Evolutionary conservation across 768 basidiomycete species (phyloP).

Genomic region (Kwoniella europaea): DNA sequence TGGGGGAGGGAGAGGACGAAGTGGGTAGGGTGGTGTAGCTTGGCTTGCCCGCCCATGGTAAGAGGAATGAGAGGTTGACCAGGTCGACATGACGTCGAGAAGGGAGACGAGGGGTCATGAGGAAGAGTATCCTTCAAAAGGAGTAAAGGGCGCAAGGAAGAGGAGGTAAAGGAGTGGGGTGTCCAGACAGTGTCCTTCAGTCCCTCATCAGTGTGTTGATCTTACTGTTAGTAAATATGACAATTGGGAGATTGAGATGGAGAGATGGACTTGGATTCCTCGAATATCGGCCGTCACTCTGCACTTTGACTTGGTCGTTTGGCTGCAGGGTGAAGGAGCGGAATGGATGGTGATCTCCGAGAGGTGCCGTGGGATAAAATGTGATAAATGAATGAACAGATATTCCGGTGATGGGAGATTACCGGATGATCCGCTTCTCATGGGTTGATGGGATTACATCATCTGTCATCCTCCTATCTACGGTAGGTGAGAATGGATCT

Average conservation of each 20-base stretch:
- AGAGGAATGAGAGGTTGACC: constrained; percentile 15
- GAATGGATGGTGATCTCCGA: background rate
- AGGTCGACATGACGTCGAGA: constrained; percentile 9
- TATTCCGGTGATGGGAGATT: constrained; percentile 2
- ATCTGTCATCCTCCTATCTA: background rate
- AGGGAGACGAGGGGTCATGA: constrained; percentile 25
- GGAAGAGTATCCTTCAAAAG: background rate
- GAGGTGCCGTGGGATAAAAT: constrained; percentile 6
- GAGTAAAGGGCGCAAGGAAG: background rate
- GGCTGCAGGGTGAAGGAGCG: background rate
- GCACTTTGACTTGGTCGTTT: background rate
- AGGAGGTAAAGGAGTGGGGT: too few relatives aligned
- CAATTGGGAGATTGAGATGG: background rate
- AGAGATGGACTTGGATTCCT: background rate
- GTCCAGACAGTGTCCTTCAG: too few relatives aligned
- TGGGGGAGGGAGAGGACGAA: background rate
- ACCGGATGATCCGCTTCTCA: background rate
- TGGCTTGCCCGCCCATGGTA: constrained; percentile 16
- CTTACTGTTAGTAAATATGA: background rate
- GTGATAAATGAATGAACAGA: background rate
- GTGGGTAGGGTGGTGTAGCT: background rate
- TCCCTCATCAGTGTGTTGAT: background rate
- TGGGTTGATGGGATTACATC: background rate
- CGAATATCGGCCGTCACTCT: background rate
- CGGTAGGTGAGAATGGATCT: too few relatives aligned